Evolutionary conservation across 2,329 filamentous ascomycete species (phyloP), one percentile per base, ranked within the genome.

Genomic region (Calonectria crousiana): DNA sequence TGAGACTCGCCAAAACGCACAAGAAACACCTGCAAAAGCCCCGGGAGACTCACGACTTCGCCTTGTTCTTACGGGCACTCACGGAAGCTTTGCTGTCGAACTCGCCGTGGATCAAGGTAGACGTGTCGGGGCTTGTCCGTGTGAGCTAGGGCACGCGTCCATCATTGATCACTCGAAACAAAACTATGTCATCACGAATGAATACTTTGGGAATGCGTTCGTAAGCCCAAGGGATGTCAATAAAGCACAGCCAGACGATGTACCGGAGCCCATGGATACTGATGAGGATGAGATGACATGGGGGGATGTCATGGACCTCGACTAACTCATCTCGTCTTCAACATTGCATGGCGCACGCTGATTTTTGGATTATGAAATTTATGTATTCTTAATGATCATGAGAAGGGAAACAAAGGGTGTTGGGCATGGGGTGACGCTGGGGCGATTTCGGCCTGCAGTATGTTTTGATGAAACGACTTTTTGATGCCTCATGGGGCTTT

Each of bases 221-320:
- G 18, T 60, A 5, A 41, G 44, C 1, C 10, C 56, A 10, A 41
- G 64, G 14, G 23, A 53, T 26, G 23, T 38, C 16, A 28, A 20
- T 2, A 41, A 32, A 3, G 38, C 13, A 32, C n/a, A 6, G 8
- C 18, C 62, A 32, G 32, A 26, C 4, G 1, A 2, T 9, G 20
- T 62, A 9, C n/a, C 16, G 34, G 71, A 73, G 23, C 26, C 26
- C 4, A 73, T 73, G 71, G 71, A 73, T 23, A 8, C 58, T 2
- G 41, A 41, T 9, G 71, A 73, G 20, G 71, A 73, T 2, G 71
- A 73, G 9, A 73, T 73, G 71, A n/a, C 58, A 28, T 69, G 71
- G 71, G 38, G 26, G 16, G 67, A 73, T 14, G 23, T 4, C 2
- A 73, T 73, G 71, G 67, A 73, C 3, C 4, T 73, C 6, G 58